Evolutionary conservation across 805 yeast species (phyloP), one percentile per base, ranked within the genome.

Genomic region (Candida odintsovae): DNA sequence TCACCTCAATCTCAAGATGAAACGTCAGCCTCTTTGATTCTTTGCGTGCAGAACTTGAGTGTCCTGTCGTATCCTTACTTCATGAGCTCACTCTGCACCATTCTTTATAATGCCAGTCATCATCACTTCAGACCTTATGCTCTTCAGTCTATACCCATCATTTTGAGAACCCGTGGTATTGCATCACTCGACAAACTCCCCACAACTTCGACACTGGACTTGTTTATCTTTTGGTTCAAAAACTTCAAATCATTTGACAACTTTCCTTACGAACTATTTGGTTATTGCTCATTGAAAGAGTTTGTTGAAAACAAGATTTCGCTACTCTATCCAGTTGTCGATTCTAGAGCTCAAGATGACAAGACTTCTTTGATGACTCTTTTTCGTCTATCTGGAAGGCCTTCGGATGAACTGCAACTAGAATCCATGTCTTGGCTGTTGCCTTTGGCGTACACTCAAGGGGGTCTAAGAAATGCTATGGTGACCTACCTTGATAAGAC

Each of bases 381-480:
- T 16, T 3, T 44, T 11, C 22, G 36, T 3, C 9, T 21, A 1
- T 28, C 41, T 19, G 40, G 21, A 3, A 22, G 33, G n/a, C 49
- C 42, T 4, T 12, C 46, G 12, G 40, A 42, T 18, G 56, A 62
- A 12, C 29, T 73, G 10, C 50, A 66, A 9, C 48, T 53, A 6
- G 70, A 68, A 11, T 58, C 73, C 25, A 45, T 75, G 7, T 61
- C 76, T 0, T 45, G 64, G n/a, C 53, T 70, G 0, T 61, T 80
- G 1, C 71, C 83, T 0, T 52, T 78, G 19, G 62, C 78, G 0
- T 77, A 65, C 50, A 60, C 76, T 0, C 60, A 58, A 13, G 59
- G 58, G 29, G 79, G 80, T 0, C 42, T 59, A 1, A 56, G 74
- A 46, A 60, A 65, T 43, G 62, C 62, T 6, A 54, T 72, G 0